Evolutionary conservation across 2,329 filamentous ascomycete species (phyloP), one percentile per base, ranked within the genome.

Genomic region (Ascochyta lentis): DNA sequence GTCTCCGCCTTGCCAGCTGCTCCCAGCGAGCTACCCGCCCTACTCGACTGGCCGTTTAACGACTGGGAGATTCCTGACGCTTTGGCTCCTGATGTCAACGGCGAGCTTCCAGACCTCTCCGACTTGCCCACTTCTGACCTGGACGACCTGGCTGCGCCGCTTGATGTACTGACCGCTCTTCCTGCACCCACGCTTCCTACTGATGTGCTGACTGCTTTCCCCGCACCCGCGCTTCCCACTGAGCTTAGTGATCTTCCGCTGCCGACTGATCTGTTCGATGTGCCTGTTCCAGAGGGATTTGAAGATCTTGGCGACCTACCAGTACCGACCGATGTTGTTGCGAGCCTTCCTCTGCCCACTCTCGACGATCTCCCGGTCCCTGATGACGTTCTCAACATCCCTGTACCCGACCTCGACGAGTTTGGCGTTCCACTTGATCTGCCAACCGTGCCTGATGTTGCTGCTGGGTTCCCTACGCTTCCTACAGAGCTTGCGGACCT

Each of bases 31-130:
- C 39, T 42, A 16, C 39, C 39, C 19, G 35, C 29, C 22, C 35
- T 55, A 29, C 46, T 16, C 7, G 46, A 55, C 27, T 55, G 53
- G 53, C 53, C 53, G 1, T 55, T 50, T 29, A n/a, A 31, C 6
- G 29, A 46, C 13, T 42, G 4, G 4, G 39, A 42, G 26, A 38
- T 50, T 2, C 46, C 46, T 15, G 31, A 46, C 2, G 12, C 34
- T 0, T 2, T 50, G 10, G 6, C 41, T 12, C 46, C 45, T 4
- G 53, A 50, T 19, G 35, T 34, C 1, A 24, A 13, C 8, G 53
- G 53, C 4, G 46, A 41, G 29, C 47, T 55, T 19, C 46, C 53
- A 15, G 46, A 38, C 38, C 41, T 55, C 3, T 9, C 31, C 5
- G 53, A 55, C 13, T 4, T 55, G 3, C 15, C 38, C 1, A 43